Evolutionary conservation across 2,329 filamentous ascomycete genomes (phyloP).

Genomic region (Cytospora piceicola): DNA sequence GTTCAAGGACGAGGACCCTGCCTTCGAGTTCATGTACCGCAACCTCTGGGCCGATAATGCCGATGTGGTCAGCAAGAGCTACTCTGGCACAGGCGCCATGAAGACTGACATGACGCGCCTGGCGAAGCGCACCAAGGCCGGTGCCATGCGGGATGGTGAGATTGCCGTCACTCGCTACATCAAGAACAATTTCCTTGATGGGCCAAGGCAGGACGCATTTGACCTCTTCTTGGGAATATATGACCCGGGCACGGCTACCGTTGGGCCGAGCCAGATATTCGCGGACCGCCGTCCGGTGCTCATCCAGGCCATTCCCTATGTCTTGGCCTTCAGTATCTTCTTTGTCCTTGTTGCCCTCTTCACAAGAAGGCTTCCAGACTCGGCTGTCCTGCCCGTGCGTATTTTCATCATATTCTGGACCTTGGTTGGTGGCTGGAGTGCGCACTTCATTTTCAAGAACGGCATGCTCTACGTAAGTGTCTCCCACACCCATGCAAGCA

Average conservation of each 20-base stretch:
- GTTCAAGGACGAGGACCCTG: constrained; percentile 74
- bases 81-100: constrained; percentile 93
- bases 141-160: constrained; percentile 82
- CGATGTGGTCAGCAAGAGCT: constrained; percentile 88
- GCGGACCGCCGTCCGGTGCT: constrained; percentile 82
- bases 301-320: constrained; percentile 91
- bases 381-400: constrained; percentile 78
- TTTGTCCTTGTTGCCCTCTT: constrained; percentile 77
- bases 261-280: constrained; percentile 76
- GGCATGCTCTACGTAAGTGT: constrained; percentile 91
- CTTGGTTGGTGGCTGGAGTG: constrained; percentile 69
- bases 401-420: constrained; percentile 82
- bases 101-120: constrained; percentile 99
- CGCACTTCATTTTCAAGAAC: constrained; percentile 78
- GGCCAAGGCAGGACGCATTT: constrained; percentile 91
- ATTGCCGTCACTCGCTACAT: constrained; percentile 90
- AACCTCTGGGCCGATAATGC: constrained; percentile 99
- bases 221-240: constrained; percentile 92
- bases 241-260: constrained; percentile 71
- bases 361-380: constrained; percentile 71
- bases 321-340: constrained; percentile 84
- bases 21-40: constrained; percentile 90
- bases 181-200: constrained; percentile 92
- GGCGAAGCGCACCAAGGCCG: constrained; percentile 82
- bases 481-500: constrained; percentile 17